Conservation (phyloP, 108 stramenopile genomes). For the Mediolabrus comicus region DNA sequence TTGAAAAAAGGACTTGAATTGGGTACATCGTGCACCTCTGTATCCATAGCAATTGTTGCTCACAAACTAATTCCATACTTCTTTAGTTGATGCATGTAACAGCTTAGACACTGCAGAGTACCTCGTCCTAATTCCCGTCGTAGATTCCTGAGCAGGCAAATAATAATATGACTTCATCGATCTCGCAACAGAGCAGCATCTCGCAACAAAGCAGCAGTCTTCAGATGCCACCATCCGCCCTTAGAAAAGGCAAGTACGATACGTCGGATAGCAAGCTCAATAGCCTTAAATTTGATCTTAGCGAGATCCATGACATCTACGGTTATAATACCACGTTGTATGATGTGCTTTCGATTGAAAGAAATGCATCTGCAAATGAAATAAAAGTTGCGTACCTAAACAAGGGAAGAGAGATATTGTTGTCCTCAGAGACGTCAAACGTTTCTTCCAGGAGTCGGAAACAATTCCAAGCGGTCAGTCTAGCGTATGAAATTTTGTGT, state of each 20-base stretch:
- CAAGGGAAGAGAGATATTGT: not conserved
- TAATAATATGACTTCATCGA: not conserved
- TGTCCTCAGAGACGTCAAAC: not conserved
- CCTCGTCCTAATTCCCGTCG: not conserved
- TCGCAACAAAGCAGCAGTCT: too few relatives aligned
- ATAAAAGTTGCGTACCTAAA: not conserved
- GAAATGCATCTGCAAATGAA: not conserved
- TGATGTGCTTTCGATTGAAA: not conserved
- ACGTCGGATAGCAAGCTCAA: not conserved
- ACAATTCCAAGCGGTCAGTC: not conserved
- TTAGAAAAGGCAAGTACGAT: not conserved
- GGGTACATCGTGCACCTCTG: too few relatives aligned
- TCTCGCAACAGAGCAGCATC: too few relatives aligned
- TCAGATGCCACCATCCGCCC: not conserved
- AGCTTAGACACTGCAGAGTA: too few relatives aligned
- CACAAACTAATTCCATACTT: too few relatives aligned
- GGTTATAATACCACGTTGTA: not conserved
- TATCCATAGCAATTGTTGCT: too few relatives aligned
- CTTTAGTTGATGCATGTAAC: too few relatives aligned
- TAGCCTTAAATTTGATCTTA: not conserved
- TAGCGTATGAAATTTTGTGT: not conserved
- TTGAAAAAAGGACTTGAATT: too few relatives aligned
- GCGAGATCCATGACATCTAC: not conserved
- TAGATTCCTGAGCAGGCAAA: not conserved
- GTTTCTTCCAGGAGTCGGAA: not conserved